Percentiles rank a stretch among this genome's conserved stretches.
Evolutionary conservation across 371 early-diverging fungal species (phyloP).

Genomic region (Phascolomyces articulosus): DNA sequence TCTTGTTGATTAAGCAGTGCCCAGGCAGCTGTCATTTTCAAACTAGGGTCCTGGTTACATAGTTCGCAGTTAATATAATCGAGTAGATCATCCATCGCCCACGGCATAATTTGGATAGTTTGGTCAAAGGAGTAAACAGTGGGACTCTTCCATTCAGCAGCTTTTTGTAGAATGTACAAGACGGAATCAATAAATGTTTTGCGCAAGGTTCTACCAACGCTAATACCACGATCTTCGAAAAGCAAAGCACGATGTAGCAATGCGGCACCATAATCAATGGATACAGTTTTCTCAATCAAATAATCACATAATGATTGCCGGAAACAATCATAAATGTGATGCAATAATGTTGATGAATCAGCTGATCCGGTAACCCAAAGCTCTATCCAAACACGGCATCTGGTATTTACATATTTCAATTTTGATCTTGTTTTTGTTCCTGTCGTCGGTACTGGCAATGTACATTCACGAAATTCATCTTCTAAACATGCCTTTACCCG

Average conservation of each 20-base stretch:
- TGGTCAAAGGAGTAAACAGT: constrained; percentile 60
- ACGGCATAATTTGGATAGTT: constrained; percentile 33
- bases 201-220: constrained; percentile 29
- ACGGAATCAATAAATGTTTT: constrained; percentile 61
- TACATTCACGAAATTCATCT: constrained; percentile 31
- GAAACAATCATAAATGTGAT: constrained; percentile 60
- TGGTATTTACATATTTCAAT: background rate
- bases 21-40: constrained; percentile 46
- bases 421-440: constrained; percentile 12
- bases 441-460: background rate
- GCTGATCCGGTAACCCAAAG: constrained; percentile 74
- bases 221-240: constrained; percentile 7
- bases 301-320: constrained; percentile 74
- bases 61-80: constrained; percentile 38
- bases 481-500: constrained; percentile 34
- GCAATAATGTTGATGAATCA: constrained; percentile 58
- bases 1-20: constrained; percentile 18
- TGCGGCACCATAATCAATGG: constrained; percentile 39
- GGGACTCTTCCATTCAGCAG: constrained; percentile 58
- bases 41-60: constrained; percentile 30
- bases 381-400: constrained; percentile 61
- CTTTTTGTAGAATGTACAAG: constrained; percentile 49
- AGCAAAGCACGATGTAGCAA: constrained; percentile 23
- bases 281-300: constrained; percentile 66
- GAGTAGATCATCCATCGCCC: constrained; percentile 50